Base-by-base conservation (phyloP, 1,284 basidiomycete genomes). In the Testicularia cyperi region DNA sequence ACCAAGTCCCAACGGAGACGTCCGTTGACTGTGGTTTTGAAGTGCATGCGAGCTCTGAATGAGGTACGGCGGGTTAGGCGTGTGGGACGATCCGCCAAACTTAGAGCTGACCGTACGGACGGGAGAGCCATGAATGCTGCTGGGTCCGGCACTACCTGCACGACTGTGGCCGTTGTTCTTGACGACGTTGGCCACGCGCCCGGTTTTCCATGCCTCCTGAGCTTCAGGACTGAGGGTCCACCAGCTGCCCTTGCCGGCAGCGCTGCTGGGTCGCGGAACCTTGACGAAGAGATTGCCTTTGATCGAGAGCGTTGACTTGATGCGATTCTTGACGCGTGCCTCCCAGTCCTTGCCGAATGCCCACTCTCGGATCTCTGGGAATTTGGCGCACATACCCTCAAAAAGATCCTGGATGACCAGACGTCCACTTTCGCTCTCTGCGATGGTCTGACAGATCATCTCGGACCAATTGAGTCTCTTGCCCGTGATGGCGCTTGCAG, bases 231-330 rank as follows among this genome's bases (percentile, higher is more conserved):
- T 68, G n/a, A 75, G 47, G 6, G 70, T 74, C 72, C 72, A 75
- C 72, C 72, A 75, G 46, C 63, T 65, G 6, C 72, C 72, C 39
- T 75, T 75, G 21, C 68, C 70, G 19, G 65, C 58, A 5, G 68
- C 68, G 24, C 52, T 63, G 22, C 68, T 69, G 9, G 71, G 68
- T 22, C 71, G 37, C 13, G 72, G 66, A 6, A 75, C 68, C 38
- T 75, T 75, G 48, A 75, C 47, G 41, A 75, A 75, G 19, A 75
- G 56, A 29, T 74, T 66, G 24, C 65, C 62, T 35, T 75, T 75
- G 54, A 74, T 75, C 6, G 72, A 75, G 9, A 75, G 54, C 9
- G 72, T 75, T 18, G 72, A 75, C 46, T 75, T 75, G 68, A 75
- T 75, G 2, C 72, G 58, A 30, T 75, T 75, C 60, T 75, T 75